phyloP scores from a whole-genome alignment of 2,329 filamentous ascomycete species.

The Exserohilum turcica region DNA sequence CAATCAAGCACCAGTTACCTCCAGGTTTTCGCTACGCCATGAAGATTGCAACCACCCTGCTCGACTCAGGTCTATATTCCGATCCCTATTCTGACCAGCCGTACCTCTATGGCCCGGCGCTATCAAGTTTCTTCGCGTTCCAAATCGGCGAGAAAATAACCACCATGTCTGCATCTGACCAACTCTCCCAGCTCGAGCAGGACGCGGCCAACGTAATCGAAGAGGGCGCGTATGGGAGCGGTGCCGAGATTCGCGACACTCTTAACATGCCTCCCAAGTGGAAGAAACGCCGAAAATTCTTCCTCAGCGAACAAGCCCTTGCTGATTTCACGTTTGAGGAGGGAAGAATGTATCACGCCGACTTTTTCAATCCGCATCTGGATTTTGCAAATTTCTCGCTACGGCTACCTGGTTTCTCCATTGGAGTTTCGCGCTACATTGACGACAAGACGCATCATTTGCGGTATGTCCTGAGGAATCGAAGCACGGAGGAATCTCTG shows the following conservation, averaged over 20 bases:
- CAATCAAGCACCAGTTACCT: constrained; percentile 44
- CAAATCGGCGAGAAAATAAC: constrained; percentile 35
- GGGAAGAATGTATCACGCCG: constrained; percentile 51
- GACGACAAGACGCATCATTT: constrained; percentile 56
- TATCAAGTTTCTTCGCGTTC: constrained; percentile 43
- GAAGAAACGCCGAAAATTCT: constrained; percentile 54
- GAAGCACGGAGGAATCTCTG: constrained; percentile 48
- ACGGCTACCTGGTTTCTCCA: constrained; percentile 53
- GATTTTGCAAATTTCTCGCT: constrained; percentile 55
- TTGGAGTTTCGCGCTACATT: constrained; percentile 54
- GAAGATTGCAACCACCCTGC: constrained; percentile 43
- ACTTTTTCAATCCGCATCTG: constrained; percentile 57
- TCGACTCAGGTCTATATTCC: constrained; percentile 45
- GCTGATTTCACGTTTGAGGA: constrained; percentile 51
- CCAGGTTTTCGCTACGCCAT: constrained; percentile 46
- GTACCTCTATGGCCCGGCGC: constrained; percentile 45
- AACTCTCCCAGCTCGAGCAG: constrained; percentile 26
- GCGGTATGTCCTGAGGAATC: constrained; percentile 54
- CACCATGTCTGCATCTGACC: constrained; percentile 23
- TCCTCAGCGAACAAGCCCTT: constrained; percentile 45
- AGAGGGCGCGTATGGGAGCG: constrained; percentile 50
- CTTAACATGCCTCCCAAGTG: constrained; percentile 46
- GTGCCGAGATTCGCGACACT: constrained; percentile 35
- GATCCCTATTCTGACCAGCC: constrained; percentile 47
- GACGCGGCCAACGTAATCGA: constrained; percentile 44